Evolutionary conservation across 148 eudicot genomes (phyloP), one percentile per base, ranked within the genome.

Genomic region (Euryodendron excelsum): DNA sequence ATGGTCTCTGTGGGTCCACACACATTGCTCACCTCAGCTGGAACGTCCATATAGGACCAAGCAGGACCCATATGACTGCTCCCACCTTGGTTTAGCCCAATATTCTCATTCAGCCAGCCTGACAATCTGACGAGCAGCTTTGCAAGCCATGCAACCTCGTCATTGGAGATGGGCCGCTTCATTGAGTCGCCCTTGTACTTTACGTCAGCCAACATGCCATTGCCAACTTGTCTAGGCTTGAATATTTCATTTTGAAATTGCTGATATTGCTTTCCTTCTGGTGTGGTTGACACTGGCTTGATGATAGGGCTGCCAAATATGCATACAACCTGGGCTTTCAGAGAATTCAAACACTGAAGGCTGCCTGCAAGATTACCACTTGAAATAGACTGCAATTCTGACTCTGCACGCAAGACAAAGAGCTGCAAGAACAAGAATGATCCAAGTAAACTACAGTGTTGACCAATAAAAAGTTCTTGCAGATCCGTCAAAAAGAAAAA

Each of bases 121-220:
- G 98, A 95, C 58, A 91, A 47, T 5, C 75, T 78, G 48, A 95
- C 86, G 10, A 95, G 86, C 77, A 95, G 72, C 79, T 82, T 89
- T 55, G 93, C 98, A 48, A 95, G 94, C 97, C 98, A 95, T 41
- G 91, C 96, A 75, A 95, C 85, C 88, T 95, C 98, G 39, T 93
- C 96, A 14, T 80, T 76, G 2, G 98, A 91, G 74, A 91, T 87
- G 34, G 98, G 98, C 59, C 98, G 94, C 80, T 87, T 90, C 90
- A 91, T 88, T 94, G 92, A 91, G 67, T 95, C 98, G 28, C 98
- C 98, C 80, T 87, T 95, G 92, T 89, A 95, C 79, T 88, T 89
- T 70, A 86, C 78, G 76, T 85, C 84, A 14, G 83, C 71, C 31
- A 77, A 58, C 20, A 61, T 83, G 65, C 81, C 81, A 69, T 84